Evolutionary conservation across 164 flowering plant species (phyloP), one percentile per base, ranked within the genome.

Genomic region (Warburgia ugandensis): DNA sequence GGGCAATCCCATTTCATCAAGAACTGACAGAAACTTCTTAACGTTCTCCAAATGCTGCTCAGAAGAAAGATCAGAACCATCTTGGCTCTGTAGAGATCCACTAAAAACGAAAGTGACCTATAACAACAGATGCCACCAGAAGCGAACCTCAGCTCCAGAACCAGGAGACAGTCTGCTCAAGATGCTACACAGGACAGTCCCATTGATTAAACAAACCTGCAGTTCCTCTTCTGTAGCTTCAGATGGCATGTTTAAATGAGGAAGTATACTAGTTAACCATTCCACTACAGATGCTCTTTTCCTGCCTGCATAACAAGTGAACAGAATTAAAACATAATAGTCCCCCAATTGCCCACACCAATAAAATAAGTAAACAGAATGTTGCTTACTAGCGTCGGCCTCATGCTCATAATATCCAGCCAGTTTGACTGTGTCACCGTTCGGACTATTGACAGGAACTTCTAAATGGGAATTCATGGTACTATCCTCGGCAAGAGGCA

Each of bases 211-310:
- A 61, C 66, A 65, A 11, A 62, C 64, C 53, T 89, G 72, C 42
- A 84, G 35, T 38, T 84, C 89, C 67, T 85, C 86, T 52, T 75
- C 83, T 7, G 97, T 79, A 64, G 81, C 73, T 30, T 77, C 77
- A 44, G 62, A 20, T 13, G 89, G 78, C 45, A 84, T 56, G 44
- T 52, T 64, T 49, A 73, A 53, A 50, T 66, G 50, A 30, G 81
- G 81, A 61, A 77, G 66, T 55, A 78, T 40, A 32, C 33, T 26
- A 60, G 80, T 83, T 52, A 88, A 54, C 94, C 97, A 88, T 59
- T 73, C 82, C 50, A 83, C 73, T 59, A 84, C 54, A 26, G 46
- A 32, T 33, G 71, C 66, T 12, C 50, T 53, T 46, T 48, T 65
- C 54, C 68, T 68, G 43, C 68, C 94, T 77, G 78, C 16, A 13